These are phyloP conservation scores for Salvia miltiorrhiza DNA, from an alignment of 257 asterid species.

Conservation along the genomic window DNA sequence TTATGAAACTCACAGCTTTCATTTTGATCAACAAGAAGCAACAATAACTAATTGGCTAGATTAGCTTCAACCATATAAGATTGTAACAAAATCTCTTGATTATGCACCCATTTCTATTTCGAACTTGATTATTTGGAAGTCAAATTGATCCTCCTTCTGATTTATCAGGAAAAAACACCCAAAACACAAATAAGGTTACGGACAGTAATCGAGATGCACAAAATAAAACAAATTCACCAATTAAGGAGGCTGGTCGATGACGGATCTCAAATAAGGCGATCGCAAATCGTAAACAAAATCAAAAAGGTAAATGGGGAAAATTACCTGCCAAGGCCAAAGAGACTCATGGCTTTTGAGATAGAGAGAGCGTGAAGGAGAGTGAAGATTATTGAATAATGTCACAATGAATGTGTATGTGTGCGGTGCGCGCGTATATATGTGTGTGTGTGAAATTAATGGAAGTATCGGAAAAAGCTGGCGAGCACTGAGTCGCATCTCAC, in stretches of 20 bases:
- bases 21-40: slow-evolving; percentile 16
- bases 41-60: not conserved
- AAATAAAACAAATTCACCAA: not conserved
- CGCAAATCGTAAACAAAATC: slow-evolving; percentile 11
- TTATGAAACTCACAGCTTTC: not conserved
- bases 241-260: not conserved
- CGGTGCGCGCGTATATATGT: no score
- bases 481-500: slow-evolving; percentile 45
- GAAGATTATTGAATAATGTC: slow-evolving; percentile 11
- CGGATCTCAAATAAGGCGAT: slow-evolving; percentile 28
- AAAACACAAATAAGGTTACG: not conserved
- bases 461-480: slow-evolving; percentile 43
- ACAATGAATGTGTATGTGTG: not conserved
- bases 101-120: not conserved
- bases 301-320: slow-evolving; percentile 4
- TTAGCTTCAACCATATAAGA: not conserved
- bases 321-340: slow-evolving; percentile 95
- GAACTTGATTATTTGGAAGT: not conserved
- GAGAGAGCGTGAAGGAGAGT: slow-evolving; percentile 10
- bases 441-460: slow-evolving; percentile 10
- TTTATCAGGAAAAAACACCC: slow-evolving; percentile 1
- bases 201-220: not conserved
- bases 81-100: slow-evolving; percentile 10
- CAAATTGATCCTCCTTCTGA: not conserved
- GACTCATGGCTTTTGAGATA: slow-evolving; percentile 59